These are phyloP conservation scores for Alternaria ventricosa DNA, from an alignment of 2,329 filamentous ascomycete species.

Conservation along the genomic window DNA sequence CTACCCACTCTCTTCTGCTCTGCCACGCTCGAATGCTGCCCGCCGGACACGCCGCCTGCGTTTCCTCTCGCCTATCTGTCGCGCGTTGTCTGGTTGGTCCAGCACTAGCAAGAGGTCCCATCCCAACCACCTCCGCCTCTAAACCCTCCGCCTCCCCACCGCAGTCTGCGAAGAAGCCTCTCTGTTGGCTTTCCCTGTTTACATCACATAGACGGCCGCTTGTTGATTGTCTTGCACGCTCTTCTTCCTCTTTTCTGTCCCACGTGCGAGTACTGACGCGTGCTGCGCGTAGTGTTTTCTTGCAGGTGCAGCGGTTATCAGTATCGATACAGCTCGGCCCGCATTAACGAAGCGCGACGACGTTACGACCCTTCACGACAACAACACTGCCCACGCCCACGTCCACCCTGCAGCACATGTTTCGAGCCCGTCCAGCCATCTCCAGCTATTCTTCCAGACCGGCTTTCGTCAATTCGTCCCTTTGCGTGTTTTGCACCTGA, in stretches of 20 bases:
- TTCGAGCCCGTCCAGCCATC: constrained; percentile 13
- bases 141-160: constrained; percentile 47
- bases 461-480: constrained; percentile 36
- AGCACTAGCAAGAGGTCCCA: constrained; percentile 46
- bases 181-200: constrained; percentile 29
- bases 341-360: constrained; percentile 41
- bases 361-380: constrained; percentile 40
- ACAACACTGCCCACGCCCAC: constrained; percentile 14
- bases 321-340: constrained; percentile 43
- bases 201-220: constrained; percentile 30
- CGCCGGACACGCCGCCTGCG: constrained; percentile 24
- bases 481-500: constrained; percentile 40
- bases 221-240: constrained; percentile 11
- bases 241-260: constrained; percentile 9
- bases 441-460: constrained; percentile 37
- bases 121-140: constrained; percentile 53
- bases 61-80: constrained; percentile 48
- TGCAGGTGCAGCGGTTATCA: constrained; percentile 32
- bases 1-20: neutral
- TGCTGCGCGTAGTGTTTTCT: constrained; percentile 33
- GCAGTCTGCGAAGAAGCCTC: constrained; percentile 36
- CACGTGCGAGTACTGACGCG: constrained; percentile 32
- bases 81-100: constrained; percentile 41
- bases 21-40: constrained; percentile 7
- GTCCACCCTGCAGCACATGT: constrained; percentile 30